These are phyloP conservation scores for Solanum etuberosum DNA, from an alignment of 257 asterid genomes.

Conservation along the genomic window DNA sequence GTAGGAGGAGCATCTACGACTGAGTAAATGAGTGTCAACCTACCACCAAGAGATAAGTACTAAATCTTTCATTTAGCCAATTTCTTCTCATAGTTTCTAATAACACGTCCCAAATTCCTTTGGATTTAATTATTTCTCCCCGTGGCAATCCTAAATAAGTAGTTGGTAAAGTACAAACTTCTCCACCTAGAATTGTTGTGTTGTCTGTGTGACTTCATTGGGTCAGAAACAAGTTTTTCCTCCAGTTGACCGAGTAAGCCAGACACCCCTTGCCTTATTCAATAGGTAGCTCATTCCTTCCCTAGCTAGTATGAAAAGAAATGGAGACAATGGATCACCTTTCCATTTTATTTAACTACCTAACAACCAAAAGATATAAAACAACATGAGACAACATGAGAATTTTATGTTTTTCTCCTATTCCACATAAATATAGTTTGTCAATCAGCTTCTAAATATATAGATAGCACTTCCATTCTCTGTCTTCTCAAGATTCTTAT, in stretches of 20 bases:
- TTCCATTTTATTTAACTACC: neutral
- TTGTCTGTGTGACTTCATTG: neutral
- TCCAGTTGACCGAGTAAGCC: no score
- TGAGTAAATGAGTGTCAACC: neutral
- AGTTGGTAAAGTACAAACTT: neutral
- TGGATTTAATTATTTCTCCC: neutral
- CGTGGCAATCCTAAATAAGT: neutral
- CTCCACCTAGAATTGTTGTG: neutral
- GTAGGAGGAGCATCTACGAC: neutral
- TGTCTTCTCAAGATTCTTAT: neutral
- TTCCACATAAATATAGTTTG: neutral
- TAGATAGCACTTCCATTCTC: neutral
- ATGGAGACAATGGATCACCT: no score
- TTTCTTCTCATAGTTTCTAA: neutral
- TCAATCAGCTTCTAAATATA: neutral
- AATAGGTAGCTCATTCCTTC: no score
- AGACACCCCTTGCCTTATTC: no score
- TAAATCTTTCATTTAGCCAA: neutral
- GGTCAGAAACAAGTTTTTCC: no score
- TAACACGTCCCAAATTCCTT: neutral
- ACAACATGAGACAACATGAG: neutral
- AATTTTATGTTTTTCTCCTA: neutral
- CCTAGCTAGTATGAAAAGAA: no score
- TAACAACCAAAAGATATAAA: neutral
- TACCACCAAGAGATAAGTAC: neutral